Base-by-base conservation (phyloP, 2,329 filamentous ascomycete genomes). In the Pseudogymnoascus sp. region DNA sequence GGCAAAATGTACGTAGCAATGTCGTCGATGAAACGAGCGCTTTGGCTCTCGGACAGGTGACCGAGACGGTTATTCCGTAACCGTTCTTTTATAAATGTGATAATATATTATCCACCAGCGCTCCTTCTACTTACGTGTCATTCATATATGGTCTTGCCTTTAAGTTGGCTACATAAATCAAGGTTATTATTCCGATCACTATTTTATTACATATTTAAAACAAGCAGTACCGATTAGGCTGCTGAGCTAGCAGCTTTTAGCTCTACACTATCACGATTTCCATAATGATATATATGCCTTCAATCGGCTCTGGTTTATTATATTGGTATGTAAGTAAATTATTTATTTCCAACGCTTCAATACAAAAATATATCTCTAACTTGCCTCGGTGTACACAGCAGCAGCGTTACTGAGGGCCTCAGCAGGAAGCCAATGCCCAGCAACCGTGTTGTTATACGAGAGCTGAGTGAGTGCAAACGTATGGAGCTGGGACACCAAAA, bases 401-500 rank as follows among this genome's bases (percentile, higher is more conserved):
- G 39, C 16, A 62, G 39, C 16, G 31, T 62, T 34, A 21, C 36
- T 62, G 2, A 62, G 16, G 14, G 18, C 29, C 60, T 62, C 60
- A 34, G 60, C 60, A 2, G 60, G 37, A 42, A 62, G 37, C 60
- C 60, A 62, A 16, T 18, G 21, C 60, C 39, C 39, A 3, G 39
- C 39, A 10, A 62, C 29, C 21, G 60, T 62, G 10, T 62, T 62
- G 14, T 62, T 62, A 45, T 62, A 54, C 6, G 37, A 6, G 37
- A 62, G 60, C 39, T 62, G 60, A 7, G 60, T 5, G 16, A 62
- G 39, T n/a, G 12, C 45, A 45, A 62, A 62, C 12, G 60, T 62
- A 3, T 62, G 60, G 7, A 62, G 37, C 60, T 62, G 60, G n/a
- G 39, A 62, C 23, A 62, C 60, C 60, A 62, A 31, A 62, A 54